Conservation (phyloP, 805 yeast species). For the Metschnikowia chrysomelidarum region DNA sequence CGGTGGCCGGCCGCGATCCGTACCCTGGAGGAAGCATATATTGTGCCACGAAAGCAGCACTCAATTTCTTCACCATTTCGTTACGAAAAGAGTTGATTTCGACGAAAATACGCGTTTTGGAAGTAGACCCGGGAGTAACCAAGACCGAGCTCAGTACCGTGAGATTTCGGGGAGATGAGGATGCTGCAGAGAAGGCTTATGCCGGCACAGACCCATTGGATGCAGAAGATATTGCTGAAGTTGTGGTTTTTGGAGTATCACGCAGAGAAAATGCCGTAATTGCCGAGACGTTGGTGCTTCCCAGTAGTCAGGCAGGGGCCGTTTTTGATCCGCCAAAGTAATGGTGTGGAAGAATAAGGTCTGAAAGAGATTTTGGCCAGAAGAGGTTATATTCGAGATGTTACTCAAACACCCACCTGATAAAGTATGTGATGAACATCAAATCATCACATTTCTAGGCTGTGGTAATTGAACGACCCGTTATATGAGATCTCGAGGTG, state of each 20-base stretch:
- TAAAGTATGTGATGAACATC: too few relatives aligned
- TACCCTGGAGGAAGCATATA: conserved; percentile 40
- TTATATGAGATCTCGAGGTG: too few relatives aligned
- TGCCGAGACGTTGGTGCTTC: conserved; percentile 39
- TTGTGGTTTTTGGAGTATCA: conserved; percentile 36
- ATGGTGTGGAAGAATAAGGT: too few relatives aligned
- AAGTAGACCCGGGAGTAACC: conserved; percentile 42
- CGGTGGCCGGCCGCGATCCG: conserved; percentile 38
- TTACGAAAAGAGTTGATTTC: conserved; percentile 38
- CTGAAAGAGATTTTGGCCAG: too few relatives aligned
- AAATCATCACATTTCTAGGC: too few relatives aligned
- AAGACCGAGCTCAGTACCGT: conserved; percentile 39
- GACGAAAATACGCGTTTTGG: conserved; percentile 37
- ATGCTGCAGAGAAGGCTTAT: conserved; percentile 33
- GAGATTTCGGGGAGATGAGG: conserved; percentile 33
- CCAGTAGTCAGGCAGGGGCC: conserved; percentile 38
- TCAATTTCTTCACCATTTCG: conserved; percentile 31
- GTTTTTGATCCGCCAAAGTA: too few relatives aligned
- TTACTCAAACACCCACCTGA: too few relatives aligned
- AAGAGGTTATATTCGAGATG: too few relatives aligned
- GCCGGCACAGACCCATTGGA: conserved; percentile 34
- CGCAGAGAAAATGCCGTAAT: conserved; percentile 36
- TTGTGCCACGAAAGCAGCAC: conserved; percentile 41
- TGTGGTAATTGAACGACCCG: too few relatives aligned
- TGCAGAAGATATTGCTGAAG: conserved; percentile 39